Evolutionary conservation across 352 stramenopile species (phyloP).

Genomic region (Pythium grandisporangium): DNA sequence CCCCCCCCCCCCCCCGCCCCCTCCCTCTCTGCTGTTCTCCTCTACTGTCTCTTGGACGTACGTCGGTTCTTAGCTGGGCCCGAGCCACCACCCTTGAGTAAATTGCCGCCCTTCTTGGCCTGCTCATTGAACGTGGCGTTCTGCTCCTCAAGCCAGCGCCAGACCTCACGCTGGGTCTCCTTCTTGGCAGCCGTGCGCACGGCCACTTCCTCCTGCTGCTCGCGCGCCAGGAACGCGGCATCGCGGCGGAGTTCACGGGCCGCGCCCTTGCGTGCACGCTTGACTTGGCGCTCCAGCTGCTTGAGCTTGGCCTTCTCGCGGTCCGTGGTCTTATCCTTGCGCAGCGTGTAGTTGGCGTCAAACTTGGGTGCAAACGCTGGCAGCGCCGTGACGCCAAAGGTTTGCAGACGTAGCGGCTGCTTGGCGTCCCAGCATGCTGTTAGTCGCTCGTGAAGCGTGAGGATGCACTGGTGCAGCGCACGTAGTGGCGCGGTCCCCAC

Average conservation of each 20-base stretch:
- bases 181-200: conserved; percentile 61
- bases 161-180: conserved; percentile 94
- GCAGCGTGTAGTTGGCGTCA: conserved; percentile 87
- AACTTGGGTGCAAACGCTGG: conserved; percentile 86
- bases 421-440: conserved; percentile 33
- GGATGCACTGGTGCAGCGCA: too few species aligned
- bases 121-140: conserved; percentile 98
- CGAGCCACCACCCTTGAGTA: conserved; percentile 92
- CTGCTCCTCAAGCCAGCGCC: conserved; percentile 93
- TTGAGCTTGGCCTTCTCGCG: conserved; percentile 81
- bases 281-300: conserved; percentile 92
- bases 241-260: conserved; percentile 93
- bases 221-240: conserved; percentile 89
- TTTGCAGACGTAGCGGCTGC: conserved; percentile 67
- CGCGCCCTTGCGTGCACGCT: conserved; percentile 94
- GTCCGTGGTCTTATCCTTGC: conserved; percentile 85
- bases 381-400: conserved; percentile 51
- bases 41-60: conserved; percentile 31
- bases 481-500: conserved; percentile 6
- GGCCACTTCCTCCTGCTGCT: conserved; percentile 88
- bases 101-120: conserved; percentile 91
- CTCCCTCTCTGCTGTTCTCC: too few species aligned
- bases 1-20: too few species aligned
- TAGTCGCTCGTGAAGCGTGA: conserved; percentile 32
- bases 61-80: conserved; percentile 51